Base-by-base conservation (phyloP, 495 filamentous ascomycete genomes). In the Aspergillus cavernicola region DNA sequence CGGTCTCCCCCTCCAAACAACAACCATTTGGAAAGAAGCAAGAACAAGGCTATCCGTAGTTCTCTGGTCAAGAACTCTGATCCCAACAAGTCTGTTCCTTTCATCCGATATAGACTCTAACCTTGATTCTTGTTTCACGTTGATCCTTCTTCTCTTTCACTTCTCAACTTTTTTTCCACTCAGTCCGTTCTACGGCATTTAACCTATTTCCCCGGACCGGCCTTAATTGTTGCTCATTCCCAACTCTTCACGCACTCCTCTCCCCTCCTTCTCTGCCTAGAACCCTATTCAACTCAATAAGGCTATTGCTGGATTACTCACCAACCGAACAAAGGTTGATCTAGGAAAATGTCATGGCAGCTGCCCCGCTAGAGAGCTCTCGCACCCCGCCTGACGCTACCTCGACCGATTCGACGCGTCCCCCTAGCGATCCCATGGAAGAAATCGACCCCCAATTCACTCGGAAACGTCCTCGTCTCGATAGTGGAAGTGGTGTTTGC, bases 401-500 rank as follows among this genome's bases (percentile, higher is more conserved):
- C 55, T 56, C 67, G 53, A 67, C 48, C 54, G 65, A 70, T 45
- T 57, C 65, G 37, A 63, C 66, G 47, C 64, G 64, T 65, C 47
- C 55, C 31, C 49, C 61, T 52, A 55, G 69, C 59, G 75, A 78
- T 66, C 71, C 71, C 60, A 79, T 82, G 74, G 82, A 84, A 69
- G 79, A 83, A 63, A 62, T 66, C 40, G 70, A 80, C 57, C 68
- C 75, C 48, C 74, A 79, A 45, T 68, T 69, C 44, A 80, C 76
- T 55, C 76, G 81, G 62, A 85, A 85, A 69, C 80, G 82, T 55
- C 82, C 80, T 42, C 81, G 82, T 61, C 75, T 85, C 49, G 81
- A 85, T 65, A 80, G 73, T 65, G 79, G 78, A 56, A 72, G 69
- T 57, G 66, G 68, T 52, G 63, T 69, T 33, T 68, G 68, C 46